These are phyloP conservation scores for Pleoardoris graminearum DNA, from an alignment of 2,329 filamentous ascomycete genomes.

Conservation along the genomic window DNA sequence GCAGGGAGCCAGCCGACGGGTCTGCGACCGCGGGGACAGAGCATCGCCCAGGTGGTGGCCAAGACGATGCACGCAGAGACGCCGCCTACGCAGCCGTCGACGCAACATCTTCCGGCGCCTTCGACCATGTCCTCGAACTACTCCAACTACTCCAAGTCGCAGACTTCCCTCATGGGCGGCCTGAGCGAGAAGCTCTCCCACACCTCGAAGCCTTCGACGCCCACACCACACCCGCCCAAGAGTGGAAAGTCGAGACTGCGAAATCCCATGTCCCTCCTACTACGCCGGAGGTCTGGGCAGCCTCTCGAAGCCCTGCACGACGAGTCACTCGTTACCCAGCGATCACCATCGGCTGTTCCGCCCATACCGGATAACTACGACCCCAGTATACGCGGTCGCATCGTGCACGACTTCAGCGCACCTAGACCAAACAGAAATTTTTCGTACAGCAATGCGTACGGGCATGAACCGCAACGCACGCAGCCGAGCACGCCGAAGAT, in stretches of 20 bases:
- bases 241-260: slow-evolving; percentile 56
- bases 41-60: slow-evolving; percentile 29
- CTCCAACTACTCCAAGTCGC: slow-evolving; percentile 35
- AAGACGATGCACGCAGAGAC: slow-evolving; percentile 19
- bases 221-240: slow-evolving; percentile 31
- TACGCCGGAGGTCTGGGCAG: slow-evolving; percentile 60
- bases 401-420: slow-evolving; percentile 67
- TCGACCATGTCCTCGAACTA: slow-evolving; percentile 31
- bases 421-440: slow-evolving; percentile 55
- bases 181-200: slow-evolving; percentile 36
- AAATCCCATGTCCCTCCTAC: slow-evolving; percentile 64
- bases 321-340: slow-evolving; percentile 55
- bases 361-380: slow-evolving; percentile 64
- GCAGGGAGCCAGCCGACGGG: slow-evolving; percentile 35
- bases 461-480: slow-evolving; percentile 16
- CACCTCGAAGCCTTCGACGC: slow-evolving; percentile 26
- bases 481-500: slow-evolving; percentile 38
- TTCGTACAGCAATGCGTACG: slow-evolving; percentile 40
- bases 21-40: slow-evolving; percentile 33
- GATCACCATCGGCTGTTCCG: slow-evolving; percentile 48
- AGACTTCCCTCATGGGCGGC: slow-evolving; percentile 39
- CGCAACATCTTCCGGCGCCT: slow-evolving; percentile 27
- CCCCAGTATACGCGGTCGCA: slow-evolving; percentile 64
- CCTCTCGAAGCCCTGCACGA: slow-evolving; percentile 52
- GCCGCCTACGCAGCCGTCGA: slow-evolving; percentile 22